These are phyloP conservation scores for Trichosporon sp. DNA, from an alignment of 1,284 basidiomycete genomes.

Conservation along the genomic window DNA sequence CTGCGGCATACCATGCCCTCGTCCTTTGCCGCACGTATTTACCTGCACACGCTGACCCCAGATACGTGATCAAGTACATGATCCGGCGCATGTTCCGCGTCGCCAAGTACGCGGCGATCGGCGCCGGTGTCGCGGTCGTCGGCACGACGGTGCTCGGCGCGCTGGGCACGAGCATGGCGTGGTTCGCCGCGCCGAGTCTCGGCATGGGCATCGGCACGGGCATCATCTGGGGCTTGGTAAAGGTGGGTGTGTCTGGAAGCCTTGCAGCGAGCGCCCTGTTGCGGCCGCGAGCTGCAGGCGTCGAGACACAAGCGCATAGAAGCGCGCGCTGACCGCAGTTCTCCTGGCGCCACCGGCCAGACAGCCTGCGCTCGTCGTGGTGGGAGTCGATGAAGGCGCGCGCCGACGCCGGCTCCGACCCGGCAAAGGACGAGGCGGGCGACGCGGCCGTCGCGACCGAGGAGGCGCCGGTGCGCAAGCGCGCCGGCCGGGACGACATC, in stretches of 20 bases:
- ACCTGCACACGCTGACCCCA: constrained; percentile 14
- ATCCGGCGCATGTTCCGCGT: constrained; percentile 47
- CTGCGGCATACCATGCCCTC: neutral
- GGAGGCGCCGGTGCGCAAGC: neutral
- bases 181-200: constrained; percentile 45
- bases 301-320: no score
- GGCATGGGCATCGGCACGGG: constrained; percentile 42
- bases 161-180: constrained; percentile 41
- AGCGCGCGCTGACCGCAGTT: constrained; percentile 30
- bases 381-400: constrained; percentile 33
- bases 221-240: constrained; percentile 36
- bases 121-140: constrained; percentile 37
- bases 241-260: constrained; percentile 28
- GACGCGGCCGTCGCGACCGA: constrained; percentile 26
- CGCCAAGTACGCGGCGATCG: constrained; percentile 47
- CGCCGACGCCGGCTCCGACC: constrained; percentile 34
- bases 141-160: constrained; percentile 43
- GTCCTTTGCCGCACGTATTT: neutral
- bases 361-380: constrained; percentile 36
- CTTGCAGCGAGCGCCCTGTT: neutral
- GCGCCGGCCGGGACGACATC: neutral
- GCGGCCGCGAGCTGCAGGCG: neutral
- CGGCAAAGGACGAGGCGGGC: constrained; percentile 34
- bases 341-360: constrained; percentile 41
- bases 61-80: constrained; percentile 47